Evolutionary conservation across 2,329 filamentous ascomycete species (phyloP).

Genomic region (Teratosphaeria epicoccoides): DNA sequence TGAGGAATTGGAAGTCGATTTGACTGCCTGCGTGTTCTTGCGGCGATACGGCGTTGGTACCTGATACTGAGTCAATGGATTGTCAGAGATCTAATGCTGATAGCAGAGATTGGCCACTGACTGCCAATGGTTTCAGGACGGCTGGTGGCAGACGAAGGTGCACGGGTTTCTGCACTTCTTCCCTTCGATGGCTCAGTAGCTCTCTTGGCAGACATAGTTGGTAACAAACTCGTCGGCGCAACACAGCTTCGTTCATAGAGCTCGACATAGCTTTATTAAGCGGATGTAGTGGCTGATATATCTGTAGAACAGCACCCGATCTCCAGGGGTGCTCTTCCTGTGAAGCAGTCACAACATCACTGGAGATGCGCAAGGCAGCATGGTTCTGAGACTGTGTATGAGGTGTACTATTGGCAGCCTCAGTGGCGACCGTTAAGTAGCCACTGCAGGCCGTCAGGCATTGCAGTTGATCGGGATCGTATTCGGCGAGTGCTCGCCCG

Average conservation of each 20-base stretch:
- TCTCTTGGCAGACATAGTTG: conserved; percentile 17
- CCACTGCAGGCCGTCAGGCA: conserved; percentile 20
- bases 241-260: background rate
- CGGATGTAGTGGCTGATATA: conserved; percentile 5
- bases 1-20: conserved; percentile 26
- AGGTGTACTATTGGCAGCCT: conserved; percentile 20
- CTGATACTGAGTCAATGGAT: conserved; percentile 10
- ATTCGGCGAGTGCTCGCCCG: conserved; percentile 4
- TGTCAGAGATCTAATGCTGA: conserved; percentile 6
- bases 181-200: conserved; percentile 23
- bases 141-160: conserved; percentile 16
- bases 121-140: conserved; percentile 17
- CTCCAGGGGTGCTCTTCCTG: conserved; percentile 17
- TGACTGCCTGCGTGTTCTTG: conserved; percentile 10
- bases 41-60: conserved; percentile 15
- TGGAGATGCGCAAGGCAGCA: conserved; percentile 15
- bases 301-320: conserved; percentile 5
- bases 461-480: conserved; percentile 10
- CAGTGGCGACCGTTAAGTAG: conserved; percentile 19
- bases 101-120: conserved; percentile 8
- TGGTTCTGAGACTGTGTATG: conserved; percentile 19
- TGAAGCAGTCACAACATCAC: conserved; percentile 13
- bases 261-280: background rate
- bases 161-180: conserved; percentile 14
- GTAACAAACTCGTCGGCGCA: background rate